These are phyloP conservation scores for Fusarium newnesense DNA, from an alignment of 2,329 filamentous ascomycete genomes.

Conservation along the genomic window DNA sequence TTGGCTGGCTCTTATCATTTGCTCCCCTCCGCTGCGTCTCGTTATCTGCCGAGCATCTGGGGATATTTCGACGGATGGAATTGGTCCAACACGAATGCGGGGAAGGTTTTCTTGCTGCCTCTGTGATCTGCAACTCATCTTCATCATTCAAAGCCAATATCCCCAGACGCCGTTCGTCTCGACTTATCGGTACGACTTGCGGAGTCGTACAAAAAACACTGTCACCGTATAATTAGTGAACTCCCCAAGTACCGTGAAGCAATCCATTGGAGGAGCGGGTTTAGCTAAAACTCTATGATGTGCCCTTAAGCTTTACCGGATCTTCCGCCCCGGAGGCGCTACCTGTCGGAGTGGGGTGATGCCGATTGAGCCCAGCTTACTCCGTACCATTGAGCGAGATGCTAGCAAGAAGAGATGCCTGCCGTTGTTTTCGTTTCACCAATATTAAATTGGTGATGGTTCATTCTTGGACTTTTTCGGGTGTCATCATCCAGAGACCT, in stretches of 20 bases:
- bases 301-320: conserved; percentile 37
- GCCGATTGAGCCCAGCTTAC: conserved; percentile 21
- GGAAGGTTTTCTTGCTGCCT: neutral
- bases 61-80: conserved; percentile 18
- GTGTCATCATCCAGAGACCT: conserved; percentile 24
- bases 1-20: neutral
- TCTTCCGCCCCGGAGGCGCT: conserved; percentile 38
- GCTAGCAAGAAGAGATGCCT: neutral
- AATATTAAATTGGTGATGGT: neutral
- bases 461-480: neutral
- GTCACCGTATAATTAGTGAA: neutral
- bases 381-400: conserved; percentile 5
- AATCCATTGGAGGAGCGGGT: neutral
- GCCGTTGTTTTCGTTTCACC: conserved; percentile 1
- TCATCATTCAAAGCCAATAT: neutral
- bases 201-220: neutral
- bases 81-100: conserved; percentile 28
- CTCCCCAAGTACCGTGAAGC: neutral
- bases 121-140: conserved; percentile 11
- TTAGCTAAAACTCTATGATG: neutral
- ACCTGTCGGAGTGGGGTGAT: conserved; percentile 26
- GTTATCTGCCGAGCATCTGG: conserved; percentile 23
- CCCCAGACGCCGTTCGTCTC: conserved; percentile 24
- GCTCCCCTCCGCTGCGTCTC: neutral
- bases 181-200: conserved; percentile 13